These are phyloP conservation scores for Rhododendron ovatum DNA, from an alignment of 148 eudicot species.

Conservation along the genomic window DNA sequence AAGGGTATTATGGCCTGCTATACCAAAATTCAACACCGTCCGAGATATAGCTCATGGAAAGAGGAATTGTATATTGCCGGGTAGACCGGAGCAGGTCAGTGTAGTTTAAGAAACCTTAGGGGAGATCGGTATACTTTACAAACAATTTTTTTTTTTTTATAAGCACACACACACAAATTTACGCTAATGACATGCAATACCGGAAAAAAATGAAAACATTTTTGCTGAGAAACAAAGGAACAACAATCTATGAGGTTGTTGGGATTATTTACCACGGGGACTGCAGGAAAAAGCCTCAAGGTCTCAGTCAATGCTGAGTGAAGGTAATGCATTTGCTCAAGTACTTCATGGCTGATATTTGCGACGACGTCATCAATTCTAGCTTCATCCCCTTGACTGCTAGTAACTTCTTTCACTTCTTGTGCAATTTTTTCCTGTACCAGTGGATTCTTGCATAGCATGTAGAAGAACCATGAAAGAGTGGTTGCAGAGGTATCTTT, in stretches of 20 bases:
- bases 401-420: constrained; percentile 33
- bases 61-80: too few relatives aligned
- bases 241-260: not conserved
- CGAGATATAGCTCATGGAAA: not conserved
- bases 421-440: constrained; percentile 51
- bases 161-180: not conserved
- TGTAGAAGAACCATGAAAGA: constrained; percentile 67
- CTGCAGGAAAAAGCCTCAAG: constrained; percentile 35
- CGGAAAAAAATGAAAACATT: not conserved
- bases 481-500: constrained; percentile 63
- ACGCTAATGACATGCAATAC: too few relatives aligned
- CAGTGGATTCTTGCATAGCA: constrained; percentile 61
- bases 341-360: constrained; percentile 21
- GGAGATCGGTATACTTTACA: not conserved
- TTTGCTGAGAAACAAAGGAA: not conserved
- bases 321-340: constrained; percentile 43
- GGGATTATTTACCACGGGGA: constrained; percentile 27
- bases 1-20: too few relatives aligned
- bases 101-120: not conserved
- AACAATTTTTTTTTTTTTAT: too few relatives aligned
- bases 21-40: not conserved
- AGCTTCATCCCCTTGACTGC: constrained; percentile 7
- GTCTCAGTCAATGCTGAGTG: constrained; percentile 42
- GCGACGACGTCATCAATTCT: constrained; percentile 21
- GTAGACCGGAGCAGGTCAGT: not conserved